Evolutionary conservation across 2,329 filamentous ascomycete species (phyloP), one percentile per base, ranked within the genome.

Genomic region (Fusarium siculi): DNA sequence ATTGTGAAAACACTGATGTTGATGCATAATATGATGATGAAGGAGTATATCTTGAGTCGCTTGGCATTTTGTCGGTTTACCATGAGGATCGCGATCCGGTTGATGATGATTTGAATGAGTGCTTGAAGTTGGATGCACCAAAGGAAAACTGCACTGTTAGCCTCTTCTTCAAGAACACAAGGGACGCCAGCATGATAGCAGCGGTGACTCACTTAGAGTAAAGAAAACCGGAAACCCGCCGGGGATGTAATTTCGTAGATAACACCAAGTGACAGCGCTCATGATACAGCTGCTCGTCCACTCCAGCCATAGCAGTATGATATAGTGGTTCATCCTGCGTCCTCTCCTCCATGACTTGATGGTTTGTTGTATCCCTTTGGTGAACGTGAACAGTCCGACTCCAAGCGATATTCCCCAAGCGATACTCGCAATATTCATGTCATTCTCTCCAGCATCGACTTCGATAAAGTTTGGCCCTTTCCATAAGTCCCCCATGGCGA

Each of bases 31-130:
- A 89, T 85, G 23, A 87, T 39, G 5, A 81, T 23, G 4, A 86
- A 82, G 9, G 85, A 82, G 12, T 78, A 79, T 67, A 85, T 82
- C 72, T 87, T 87, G 52, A 89, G 79, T 21, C 74, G 79, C 14
- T 68, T 63, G 5, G 83, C 81, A 5, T 80, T 82, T 2, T 69
- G 74, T 9, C 80, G 80, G 61, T 86, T 78, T 5, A 83, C 80
- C 46, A 86, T 81, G 21, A 89, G 82, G 7, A 89, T 80, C 0
- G 82, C 80, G n/a, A 88, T 85, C 59, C 87, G 84, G 74, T 89
- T 89, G 73, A 88, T 86, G 75, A 89, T 88, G 63, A 89, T 88
- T 69, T 88, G 86, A 53, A 88, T 85, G 5, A 88, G 78, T 21
- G 86, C 81, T 67, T 88, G 87, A 30, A 88, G 82, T 68, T 86